Conservation (phyloP, 768 basidiomycete species). For the Krasilnikovozyma curviuscula region DNA sequence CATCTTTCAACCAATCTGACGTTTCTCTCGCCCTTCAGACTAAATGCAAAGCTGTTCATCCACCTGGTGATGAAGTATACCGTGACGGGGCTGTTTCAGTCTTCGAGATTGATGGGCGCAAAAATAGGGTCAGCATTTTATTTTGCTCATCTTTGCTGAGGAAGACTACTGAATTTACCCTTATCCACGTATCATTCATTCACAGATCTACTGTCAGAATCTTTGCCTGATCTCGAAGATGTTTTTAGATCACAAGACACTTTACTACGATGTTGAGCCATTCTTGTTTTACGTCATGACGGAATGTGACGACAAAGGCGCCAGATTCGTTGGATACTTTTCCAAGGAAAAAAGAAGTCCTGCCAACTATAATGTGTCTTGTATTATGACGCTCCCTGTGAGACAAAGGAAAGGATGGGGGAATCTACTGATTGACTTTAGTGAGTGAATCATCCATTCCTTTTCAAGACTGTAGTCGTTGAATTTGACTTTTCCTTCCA, state of each 20-base stretch:
- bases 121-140: conserved; percentile 60
- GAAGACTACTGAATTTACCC: not conserved
- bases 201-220: conserved; percentile 93
- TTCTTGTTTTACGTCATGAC: conserved; percentile 98
- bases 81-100: conserved; percentile 71
- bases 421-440: conserved; percentile 91
- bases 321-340: conserved; percentile 93
- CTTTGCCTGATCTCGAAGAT: conserved; percentile 92
- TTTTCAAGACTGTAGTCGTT: not conserved
- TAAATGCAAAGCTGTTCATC: conserved; percentile 87
- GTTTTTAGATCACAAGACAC: conserved; percentile 96
- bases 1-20: not conserved
- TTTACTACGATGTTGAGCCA: conserved; percentile 98
- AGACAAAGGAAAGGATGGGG: conserved; percentile 93
- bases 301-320: conserved; percentile 69
- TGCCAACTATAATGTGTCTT: conserved; percentile 84
- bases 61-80: conserved; percentile 96
- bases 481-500: not conserved
- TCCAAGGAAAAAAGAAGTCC: conserved; percentile 95
- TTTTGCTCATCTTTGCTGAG: not conserved
- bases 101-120: conserved; percentile 93
- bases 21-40: conserved; percentile 33
- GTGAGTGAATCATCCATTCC: conserved; percentile 35
- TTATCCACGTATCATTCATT: not conserved
- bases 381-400: conserved; percentile 97